Percentiles rank a stretch among this genome's conserved stretches.
These are phyloP conservation scores for Phaeodactylum tricornutum DNA, from an alignment of 108 stramenopile genomes.

Conservation along the genomic window DNA sequence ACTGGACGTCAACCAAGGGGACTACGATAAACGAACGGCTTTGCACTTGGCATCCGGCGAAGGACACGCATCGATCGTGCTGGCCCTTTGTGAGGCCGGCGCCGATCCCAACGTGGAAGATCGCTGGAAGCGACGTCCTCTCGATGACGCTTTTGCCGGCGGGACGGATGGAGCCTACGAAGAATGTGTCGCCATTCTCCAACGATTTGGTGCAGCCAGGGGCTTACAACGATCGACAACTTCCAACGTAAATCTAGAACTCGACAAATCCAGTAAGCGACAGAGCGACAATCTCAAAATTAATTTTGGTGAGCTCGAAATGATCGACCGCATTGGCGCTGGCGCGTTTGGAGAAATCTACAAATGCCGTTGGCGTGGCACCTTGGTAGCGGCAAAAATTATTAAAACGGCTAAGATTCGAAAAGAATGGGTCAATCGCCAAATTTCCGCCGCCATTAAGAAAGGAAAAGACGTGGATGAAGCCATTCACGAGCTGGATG, in stretches of 20 bases:
- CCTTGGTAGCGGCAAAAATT: slow-evolving; percentile 79
- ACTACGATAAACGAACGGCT: slow-evolving; percentile 63
- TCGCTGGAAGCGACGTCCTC: slow-evolving; percentile 77
- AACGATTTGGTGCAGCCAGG: slow-evolving; percentile 39
- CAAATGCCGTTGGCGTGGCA: slow-evolving; percentile 81
- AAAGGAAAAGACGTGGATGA: slow-evolving; percentile 33
- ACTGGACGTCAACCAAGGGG: slow-evolving; percentile 22
- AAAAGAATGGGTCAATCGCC: slow-evolving; percentile 63
- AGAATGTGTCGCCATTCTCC: slow-evolving; percentile 29
- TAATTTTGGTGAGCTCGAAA: slow-evolving; percentile 67
- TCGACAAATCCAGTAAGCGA: slow-evolving; percentile 6
- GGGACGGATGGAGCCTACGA: slow-evolving; percentile 10
- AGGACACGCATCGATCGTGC: slow-evolving; percentile 59
- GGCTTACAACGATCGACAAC: neutral
- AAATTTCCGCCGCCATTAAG: slow-evolving; percentile 18
- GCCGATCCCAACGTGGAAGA: slow-evolving; percentile 75
- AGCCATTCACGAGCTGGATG: slow-evolving; percentile 26
- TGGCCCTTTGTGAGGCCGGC: slow-evolving; percentile 41
- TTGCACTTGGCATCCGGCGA: slow-evolving; percentile 80
- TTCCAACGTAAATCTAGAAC: neutral
- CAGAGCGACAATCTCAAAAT: slow-evolving; percentile 62
- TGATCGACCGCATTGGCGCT: slow-evolving; percentile 79
- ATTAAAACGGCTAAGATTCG: slow-evolving; percentile 71
- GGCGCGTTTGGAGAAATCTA: slow-evolving; percentile 89
- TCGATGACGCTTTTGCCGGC: slow-evolving; percentile 68